Evolutionary conservation across 1,284 basidiomycete species (phyloP).

Genomic region (Ustilago tritici): DNA sequence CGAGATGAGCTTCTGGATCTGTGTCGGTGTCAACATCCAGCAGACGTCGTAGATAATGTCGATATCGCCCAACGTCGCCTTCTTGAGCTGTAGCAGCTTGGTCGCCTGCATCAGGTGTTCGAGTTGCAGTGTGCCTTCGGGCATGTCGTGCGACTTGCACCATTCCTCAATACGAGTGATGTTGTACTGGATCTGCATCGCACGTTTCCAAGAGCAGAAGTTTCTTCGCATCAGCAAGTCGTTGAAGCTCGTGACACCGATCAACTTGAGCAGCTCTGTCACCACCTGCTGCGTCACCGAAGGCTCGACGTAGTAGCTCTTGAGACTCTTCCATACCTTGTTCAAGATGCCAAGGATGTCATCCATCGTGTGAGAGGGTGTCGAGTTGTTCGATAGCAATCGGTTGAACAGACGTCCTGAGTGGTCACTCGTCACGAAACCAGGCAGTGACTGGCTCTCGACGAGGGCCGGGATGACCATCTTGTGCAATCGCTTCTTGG

Average conservation of each 20-base stretch:
- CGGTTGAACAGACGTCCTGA: conserved; percentile 93
- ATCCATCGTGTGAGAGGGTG: conserved; percentile 97
- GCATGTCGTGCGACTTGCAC: conserved; percentile 82
- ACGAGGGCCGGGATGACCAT: conserved; percentile 99
- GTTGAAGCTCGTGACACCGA: conserved; percentile 98
- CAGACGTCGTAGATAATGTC: conserved; percentile 98
- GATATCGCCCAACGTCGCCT: conserved; percentile 80
- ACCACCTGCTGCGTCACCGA: conserved; percentile 96
- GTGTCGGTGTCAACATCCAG: conserved; percentile 99
- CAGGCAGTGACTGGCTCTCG: conserved; percentile 96
- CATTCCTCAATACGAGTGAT: conserved; percentile 84
- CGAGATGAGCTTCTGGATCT: conserved; percentile 98
- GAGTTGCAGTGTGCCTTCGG: conserved; percentile 94
- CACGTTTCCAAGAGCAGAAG: conserved; percentile 99
- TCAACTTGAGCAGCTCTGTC: conserved; percentile 93
- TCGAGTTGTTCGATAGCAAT: conserved; percentile 80
- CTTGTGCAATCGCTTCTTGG: conserved; percentile 94
- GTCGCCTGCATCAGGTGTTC: conserved; percentile 99
- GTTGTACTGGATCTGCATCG: conserved; percentile 70
- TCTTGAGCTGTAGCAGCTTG: conserved; percentile 97
- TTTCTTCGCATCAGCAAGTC: conserved; percentile 98
- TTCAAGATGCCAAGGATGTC: conserved; percentile 96
- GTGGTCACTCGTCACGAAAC: conserved; percentile 95
- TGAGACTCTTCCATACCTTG: conserved; percentile 97
- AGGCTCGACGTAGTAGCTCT: conserved; percentile 99